Evolutionary conservation across 2,329 filamentous ascomycete genomes (phyloP).

Genomic region (Fusarium oxysporum): DNA sequence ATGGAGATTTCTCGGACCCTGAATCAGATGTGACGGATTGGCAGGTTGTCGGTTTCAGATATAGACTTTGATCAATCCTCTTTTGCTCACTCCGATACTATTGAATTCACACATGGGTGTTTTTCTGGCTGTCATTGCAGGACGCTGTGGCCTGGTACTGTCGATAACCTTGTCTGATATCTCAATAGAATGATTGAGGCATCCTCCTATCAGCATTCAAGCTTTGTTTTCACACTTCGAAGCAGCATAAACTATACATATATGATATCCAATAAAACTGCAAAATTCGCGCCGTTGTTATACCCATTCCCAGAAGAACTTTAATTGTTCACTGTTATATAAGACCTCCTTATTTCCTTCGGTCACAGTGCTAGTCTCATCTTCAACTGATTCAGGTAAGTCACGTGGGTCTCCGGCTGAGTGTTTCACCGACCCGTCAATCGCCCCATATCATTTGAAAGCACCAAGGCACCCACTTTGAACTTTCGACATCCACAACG

Average conservation of each 20-base stretch:
- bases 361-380: background rate
- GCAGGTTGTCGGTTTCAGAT: conserved; percentile 69
- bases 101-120: too few relatives aligned
- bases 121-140: background rate
- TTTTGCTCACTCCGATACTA: too few relatives aligned
- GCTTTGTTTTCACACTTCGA: background rate
- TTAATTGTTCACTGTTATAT: background rate
- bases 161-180: background rate
- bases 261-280: accelerated
- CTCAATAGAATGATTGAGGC: background rate
- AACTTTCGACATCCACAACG: conserved; percentile 19
- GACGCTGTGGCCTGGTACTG: too few relatives aligned
- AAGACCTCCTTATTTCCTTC: background rate
- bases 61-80: conserved; percentile 54
- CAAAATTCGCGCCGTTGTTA: background rate
- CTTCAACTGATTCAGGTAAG: background rate
- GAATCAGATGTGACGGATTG: conserved; percentile 70
- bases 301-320: too few relatives aligned
- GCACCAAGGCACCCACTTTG: conserved; percentile 15
- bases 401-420: conserved; percentile 26
- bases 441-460: conserved; percentile 28
- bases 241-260: background rate
- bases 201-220: background rate
- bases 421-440: conserved; percentile 28
- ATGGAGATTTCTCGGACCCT: conserved; percentile 47